Conservation (phyloP, 23 red algal species). For the Gracilaria gracilis region DNA sequence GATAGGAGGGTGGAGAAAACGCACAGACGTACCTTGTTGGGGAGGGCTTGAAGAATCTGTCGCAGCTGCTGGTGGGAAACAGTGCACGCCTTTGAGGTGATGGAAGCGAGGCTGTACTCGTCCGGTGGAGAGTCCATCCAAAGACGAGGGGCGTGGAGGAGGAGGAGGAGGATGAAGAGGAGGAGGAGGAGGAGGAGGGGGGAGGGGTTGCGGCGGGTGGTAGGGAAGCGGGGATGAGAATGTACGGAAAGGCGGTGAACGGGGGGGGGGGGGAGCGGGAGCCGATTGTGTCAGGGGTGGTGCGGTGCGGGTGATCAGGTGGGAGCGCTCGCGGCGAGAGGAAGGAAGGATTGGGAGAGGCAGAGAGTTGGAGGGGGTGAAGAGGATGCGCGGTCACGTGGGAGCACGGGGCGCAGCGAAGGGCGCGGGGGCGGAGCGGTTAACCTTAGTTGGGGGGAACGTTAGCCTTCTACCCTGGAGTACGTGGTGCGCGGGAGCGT, state of each 20-base stretch:
- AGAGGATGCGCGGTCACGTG: neutral
- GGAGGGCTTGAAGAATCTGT: constrained; percentile 16
- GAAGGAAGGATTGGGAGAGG: too few relatives aligned
- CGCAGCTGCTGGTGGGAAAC: constrained; percentile 35
- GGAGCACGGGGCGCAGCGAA: neutral
- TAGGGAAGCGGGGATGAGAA: neutral
- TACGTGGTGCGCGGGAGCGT: neutral
- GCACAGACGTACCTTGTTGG: constrained; percentile 10
- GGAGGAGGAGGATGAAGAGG: too few relatives aligned
- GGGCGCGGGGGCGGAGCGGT: neutral
- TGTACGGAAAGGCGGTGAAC: neutral
- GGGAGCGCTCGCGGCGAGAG: too few relatives aligned
- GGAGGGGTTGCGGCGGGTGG: neutral
- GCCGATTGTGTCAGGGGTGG: too few relatives aligned
- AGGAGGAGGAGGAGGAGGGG: too few relatives aligned
- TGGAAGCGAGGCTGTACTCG: constrained; percentile 37
- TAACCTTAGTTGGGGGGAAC: too few relatives aligned
- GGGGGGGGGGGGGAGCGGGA: neutral
- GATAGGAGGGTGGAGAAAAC: neutral
- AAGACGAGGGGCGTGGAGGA: neutral
- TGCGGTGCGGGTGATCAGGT: too few relatives aligned
- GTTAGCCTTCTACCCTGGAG: too few relatives aligned
- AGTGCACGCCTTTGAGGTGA: constrained; percentile 34
- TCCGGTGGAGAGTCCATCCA: constrained; percentile 39
- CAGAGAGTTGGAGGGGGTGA: too few relatives aligned